Evolutionary conservation across 2,329 filamentous ascomycete species (phyloP).

Genomic region (Magnaporthiopsis incrustans): DNA sequence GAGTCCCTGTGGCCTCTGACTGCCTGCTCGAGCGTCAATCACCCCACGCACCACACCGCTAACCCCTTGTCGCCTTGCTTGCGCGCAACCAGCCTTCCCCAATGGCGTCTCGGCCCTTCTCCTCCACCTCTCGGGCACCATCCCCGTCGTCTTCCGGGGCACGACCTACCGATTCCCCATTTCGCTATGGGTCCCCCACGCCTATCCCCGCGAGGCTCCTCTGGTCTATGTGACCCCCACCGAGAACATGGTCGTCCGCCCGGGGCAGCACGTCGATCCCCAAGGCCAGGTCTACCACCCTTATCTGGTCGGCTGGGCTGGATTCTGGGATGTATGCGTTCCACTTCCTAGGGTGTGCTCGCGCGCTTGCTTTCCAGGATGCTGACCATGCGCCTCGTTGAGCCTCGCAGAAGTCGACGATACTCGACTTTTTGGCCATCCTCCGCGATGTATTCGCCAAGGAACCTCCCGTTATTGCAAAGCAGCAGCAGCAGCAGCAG

Average conservation of each 20-base stretch:
- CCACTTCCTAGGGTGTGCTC: not conserved
- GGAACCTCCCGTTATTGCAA: constrained; percentile 84
- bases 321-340: constrained; percentile 74
- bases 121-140: constrained; percentile 74
- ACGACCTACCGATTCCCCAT: constrained; percentile 86
- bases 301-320: constrained; percentile 82
- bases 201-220: constrained; percentile 79
- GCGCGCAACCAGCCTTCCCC: constrained; percentile 60
- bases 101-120: constrained; percentile 81
- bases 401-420: constrained; percentile 60
- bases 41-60: constrained; percentile 11
- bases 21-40: not conserved
- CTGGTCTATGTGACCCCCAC: constrained; percentile 84
- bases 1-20: constrained; percentile 24
- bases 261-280: constrained; percentile 89
- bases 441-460: constrained; percentile 85
- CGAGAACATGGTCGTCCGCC: constrained; percentile 79
- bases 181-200: constrained; percentile 86
- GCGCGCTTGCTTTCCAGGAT: not conserved
- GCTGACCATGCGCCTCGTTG: constrained; percentile 13
- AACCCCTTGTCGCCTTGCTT: constrained; percentile 10
- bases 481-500: constrained; percentile 27
- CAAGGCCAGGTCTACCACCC: constrained; percentile 94
- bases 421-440: constrained; percentile 75
- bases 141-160: constrained; percentile 88